Evolutionary conservation across 176 grass and related monocot species (phyloP).

Genomic region (Triticum timopheevii): DNA sequence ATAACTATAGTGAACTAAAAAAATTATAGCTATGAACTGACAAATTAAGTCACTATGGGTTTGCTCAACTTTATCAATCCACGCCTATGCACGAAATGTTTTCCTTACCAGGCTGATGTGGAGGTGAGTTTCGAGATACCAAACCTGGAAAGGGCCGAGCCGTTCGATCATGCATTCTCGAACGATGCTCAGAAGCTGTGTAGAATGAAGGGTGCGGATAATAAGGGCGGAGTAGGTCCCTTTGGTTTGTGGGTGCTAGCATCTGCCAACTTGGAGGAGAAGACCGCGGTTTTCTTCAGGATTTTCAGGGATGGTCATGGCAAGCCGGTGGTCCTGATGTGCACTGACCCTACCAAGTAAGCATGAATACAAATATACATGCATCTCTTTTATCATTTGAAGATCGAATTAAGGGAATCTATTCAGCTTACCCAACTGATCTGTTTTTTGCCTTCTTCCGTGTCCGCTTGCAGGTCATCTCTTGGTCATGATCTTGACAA

Average conservation of each 20-base stretch:
- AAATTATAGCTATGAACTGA: not conserved
- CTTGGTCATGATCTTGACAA: conserved; percentile 44
- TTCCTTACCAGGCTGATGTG: conserved; percentile 47
- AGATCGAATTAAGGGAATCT: too few relatives aligned
- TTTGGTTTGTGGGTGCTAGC: conserved; percentile 75
- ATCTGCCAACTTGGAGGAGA: conserved; percentile 46
- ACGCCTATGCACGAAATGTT: not conserved
- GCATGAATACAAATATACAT: not conserved
- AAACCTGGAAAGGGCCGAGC: conserved; percentile 58
- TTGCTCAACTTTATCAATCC: not conserved
- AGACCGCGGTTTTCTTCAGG: conserved; percentile 63
- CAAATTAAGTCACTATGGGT: not conserved
- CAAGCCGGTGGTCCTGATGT: conserved; percentile 76
- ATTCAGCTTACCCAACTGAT: not conserved
- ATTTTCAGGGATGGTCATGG: conserved; percentile 38
- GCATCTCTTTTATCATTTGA: not conserved
- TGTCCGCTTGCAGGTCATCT: conserved; percentile 43
- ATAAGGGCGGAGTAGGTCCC: conserved; percentile 61
- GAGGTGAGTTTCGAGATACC: conserved; percentile 61
- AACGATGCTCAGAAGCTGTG: conserved; percentile 52
- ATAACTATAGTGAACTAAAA: not conserved
- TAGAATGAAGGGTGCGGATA: conserved; percentile 47
- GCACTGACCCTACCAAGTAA: conserved; percentile 66
- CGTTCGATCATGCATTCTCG: conserved; percentile 44
- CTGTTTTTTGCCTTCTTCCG: not conserved